These are phyloP conservation scores for Hanseniaspora meyeri DNA, from an alignment of 805 yeast species.

Conservation along the genomic window DNA sequence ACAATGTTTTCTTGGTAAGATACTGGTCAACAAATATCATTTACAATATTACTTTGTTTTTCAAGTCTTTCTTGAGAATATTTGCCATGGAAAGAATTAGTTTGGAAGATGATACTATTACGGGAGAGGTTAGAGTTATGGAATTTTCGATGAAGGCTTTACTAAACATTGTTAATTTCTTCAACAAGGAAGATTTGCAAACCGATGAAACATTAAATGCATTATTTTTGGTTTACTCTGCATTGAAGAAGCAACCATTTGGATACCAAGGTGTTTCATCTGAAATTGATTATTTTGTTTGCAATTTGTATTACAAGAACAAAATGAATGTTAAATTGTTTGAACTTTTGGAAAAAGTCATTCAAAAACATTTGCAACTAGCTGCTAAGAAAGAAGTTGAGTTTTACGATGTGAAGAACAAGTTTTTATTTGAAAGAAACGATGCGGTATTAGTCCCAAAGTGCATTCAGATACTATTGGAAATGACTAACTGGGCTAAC, in stretches of 20 bases:
- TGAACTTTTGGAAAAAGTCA: neutral
- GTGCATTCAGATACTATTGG: neutral
- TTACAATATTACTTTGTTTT: slow-evolving; percentile 31
- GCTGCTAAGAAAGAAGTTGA: neutral
- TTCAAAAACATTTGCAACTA: neutral
- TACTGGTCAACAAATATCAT: slow-evolving; percentile 40
- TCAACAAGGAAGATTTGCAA: slow-evolving; percentile 15
- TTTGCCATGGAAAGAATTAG: slow-evolving; percentile 33
- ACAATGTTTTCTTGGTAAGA: slow-evolving; percentile 30
- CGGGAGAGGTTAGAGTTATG: slow-evolving; percentile 33
- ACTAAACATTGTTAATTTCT: slow-evolving; percentile 21
- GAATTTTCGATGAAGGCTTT: slow-evolving; percentile 25
- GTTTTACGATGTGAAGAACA: neutral
- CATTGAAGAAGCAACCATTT: slow-evolving; percentile 2
- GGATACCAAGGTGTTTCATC: slow-evolving; percentile 1
- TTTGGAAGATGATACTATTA: slow-evolving; percentile 26
- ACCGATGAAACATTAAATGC: slow-evolving; percentile 12
- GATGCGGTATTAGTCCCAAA: neutral
- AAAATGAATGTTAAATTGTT: neutral
- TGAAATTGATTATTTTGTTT: slow-evolving; percentile 2
- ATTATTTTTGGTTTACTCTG: neutral
- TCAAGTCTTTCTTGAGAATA: slow-evolving; percentile 34
- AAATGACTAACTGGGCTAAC: neutral
- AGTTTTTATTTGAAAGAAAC: neutral
- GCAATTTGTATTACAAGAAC: neutral